phyloP scores from a whole-genome alignment of 2,329 filamentous ascomycete species.

The Tothia fuscella region DNA sequence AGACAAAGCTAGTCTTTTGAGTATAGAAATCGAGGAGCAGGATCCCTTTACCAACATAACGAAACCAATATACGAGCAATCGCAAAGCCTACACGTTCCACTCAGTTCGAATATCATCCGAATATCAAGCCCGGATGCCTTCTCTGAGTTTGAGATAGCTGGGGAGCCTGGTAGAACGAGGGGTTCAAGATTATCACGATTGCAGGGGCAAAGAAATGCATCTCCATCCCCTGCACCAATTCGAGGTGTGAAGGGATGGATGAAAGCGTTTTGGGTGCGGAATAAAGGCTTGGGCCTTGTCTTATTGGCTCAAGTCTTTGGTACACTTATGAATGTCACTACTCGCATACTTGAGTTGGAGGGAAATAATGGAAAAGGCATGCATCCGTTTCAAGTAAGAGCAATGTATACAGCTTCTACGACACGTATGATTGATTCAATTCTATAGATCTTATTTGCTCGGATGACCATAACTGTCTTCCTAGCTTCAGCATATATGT shows the following conservation, averaged over 20 bases:
- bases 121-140: conserved; percentile 3
- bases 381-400: conserved; percentile 78
- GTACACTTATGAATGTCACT: conserved; percentile 72
- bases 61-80: background rate
- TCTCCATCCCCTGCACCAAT: conserved; percentile 10
- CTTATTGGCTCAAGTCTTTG: conserved; percentile 66
- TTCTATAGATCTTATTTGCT: conserved; percentile 67
- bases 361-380: conserved; percentile 52
- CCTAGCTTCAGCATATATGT: conserved; percentile 61
- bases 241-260: conserved; percentile 18
- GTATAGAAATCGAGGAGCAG: background rate
- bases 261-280: conserved; percentile 40
- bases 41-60: too few relatives aligned
- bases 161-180: background rate
- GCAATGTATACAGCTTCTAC: conserved; percentile 30
- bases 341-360: conserved; percentile 56
- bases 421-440: background rate
- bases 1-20: background rate
- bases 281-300: conserved; percentile 68
- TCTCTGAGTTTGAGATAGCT: conserved; percentile 7
- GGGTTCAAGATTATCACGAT: too few relatives aligned
- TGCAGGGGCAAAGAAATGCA: background rate
- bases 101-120: background rate
- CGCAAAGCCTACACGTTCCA: conserved; percentile 1
- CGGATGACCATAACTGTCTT: conserved; percentile 65